Evolutionary conservation across 2,329 filamentous ascomycete genomes (phyloP).

Genomic region (Elsinoe fawcettii): DNA sequence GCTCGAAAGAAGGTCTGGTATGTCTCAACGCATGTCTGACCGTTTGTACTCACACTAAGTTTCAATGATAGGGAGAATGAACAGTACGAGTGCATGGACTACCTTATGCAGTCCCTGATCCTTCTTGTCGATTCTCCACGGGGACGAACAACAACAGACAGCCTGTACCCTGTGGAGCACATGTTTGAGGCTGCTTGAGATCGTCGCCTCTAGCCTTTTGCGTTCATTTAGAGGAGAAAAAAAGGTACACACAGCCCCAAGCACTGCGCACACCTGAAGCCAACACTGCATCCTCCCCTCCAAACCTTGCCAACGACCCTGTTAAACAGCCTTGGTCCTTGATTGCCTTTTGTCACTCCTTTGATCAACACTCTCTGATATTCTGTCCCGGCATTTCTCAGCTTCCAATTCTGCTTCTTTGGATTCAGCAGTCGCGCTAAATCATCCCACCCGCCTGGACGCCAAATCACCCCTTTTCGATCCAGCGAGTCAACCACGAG

Average conservation of each 20-base stretch:
- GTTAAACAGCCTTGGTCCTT: slow-evolving; percentile 7
- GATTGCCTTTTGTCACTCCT: not conserved
- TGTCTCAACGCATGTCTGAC: not conserved
- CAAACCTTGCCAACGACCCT: slow-evolving; percentile 4
- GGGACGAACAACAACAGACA: not conserved
- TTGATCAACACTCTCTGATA: not conserved
- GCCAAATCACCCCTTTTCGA: not conserved
- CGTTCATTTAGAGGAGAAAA: not conserved
- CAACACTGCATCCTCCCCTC: not conserved
- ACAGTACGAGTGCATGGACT: too few species aligned
- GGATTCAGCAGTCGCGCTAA: not conserved
- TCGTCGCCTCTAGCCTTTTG: slow-evolving; percentile 5
- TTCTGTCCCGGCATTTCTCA: not conserved
- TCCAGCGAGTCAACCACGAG: not conserved
- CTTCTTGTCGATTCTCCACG: not conserved
- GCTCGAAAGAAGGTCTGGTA: not conserved
- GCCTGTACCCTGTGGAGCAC: not conserved
- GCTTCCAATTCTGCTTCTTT: not conserved
- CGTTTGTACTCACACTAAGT: not conserved
- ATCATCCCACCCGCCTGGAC: not conserved
- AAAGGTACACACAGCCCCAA: slow-evolving; percentile 7
- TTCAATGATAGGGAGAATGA: not conserved
- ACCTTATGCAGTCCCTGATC: not conserved
- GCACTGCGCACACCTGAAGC: not conserved
- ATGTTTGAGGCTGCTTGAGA: slow-evolving; percentile 2